phyloP scores from a whole-genome alignment of 805 yeast species.

The Metschnikowia shivogae region DNA sequence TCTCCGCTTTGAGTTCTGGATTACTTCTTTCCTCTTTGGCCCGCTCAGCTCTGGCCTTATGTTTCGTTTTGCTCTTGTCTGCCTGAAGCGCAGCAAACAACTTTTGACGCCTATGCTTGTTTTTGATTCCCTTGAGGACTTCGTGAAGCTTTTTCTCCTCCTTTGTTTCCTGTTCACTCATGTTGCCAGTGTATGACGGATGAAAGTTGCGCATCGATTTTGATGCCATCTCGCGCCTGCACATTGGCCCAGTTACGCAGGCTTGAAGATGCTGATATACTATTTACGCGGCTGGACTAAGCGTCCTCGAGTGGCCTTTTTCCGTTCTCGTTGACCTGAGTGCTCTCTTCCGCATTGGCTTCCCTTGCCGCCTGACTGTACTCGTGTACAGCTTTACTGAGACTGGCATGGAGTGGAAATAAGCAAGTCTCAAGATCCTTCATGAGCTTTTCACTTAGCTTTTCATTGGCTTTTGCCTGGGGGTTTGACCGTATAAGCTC shows the following conservation, averaged over 20 bases:
- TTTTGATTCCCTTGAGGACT: slow-evolving; percentile 47
- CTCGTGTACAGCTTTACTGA: slow-evolving; percentile 33
- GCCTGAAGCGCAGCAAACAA: slow-evolving; percentile 70
- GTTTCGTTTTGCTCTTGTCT: slow-evolving; percentile 71
- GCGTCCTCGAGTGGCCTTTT: slow-evolving; percentile 23
- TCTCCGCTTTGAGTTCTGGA: slow-evolving; percentile 76
- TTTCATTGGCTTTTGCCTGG: slow-evolving; percentile 24
- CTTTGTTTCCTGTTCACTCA: slow-evolving; percentile 7
- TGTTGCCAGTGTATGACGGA: neutral
- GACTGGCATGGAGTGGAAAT: slow-evolving; percentile 28
- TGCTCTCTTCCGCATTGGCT: slow-evolving; percentile 17
- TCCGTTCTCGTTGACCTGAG: slow-evolving; percentile 30
- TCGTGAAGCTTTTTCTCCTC: slow-evolving; percentile 11
- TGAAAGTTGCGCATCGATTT: slow-evolving; percentile 6
- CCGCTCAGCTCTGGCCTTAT: slow-evolving; percentile 70
- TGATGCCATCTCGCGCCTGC: slow-evolving; percentile 12
- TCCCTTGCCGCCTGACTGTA: slow-evolving; percentile 30
- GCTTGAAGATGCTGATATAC: neutral
- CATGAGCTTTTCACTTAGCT: slow-evolving; percentile 29
- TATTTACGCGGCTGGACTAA: neutral
- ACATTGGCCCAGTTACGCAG: slow-evolving; percentile 1
- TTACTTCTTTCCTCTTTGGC: slow-evolving; percentile 84
- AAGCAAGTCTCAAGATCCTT: slow-evolving; percentile 33
- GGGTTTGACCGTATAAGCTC: slow-evolving; percentile 13
- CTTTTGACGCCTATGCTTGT: slow-evolving; percentile 77